Conservation (phyloP, 2,329 filamentous ascomycete species). For the Diplodia mutila region DNA sequence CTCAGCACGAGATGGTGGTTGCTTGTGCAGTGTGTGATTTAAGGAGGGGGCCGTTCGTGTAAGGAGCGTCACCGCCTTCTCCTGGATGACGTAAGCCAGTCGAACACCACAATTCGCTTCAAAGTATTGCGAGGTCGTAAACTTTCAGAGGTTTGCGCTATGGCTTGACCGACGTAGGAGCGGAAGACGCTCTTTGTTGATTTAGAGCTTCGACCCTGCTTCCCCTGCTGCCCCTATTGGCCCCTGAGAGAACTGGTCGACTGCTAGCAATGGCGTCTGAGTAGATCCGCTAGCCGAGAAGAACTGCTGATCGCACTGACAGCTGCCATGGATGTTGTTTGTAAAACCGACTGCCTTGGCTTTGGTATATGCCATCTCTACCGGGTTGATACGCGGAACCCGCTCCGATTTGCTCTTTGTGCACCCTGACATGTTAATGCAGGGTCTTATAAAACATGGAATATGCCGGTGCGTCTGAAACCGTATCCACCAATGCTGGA, state of each 20-base stretch:
- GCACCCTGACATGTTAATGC: too few species aligned
- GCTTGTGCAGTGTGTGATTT: background rate
- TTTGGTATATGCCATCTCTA: background rate
- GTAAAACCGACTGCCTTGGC: background rate
- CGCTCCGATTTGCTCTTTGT: too few species aligned
- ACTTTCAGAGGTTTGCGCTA: background rate
- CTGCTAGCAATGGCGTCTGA: background rate
- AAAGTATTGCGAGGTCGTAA: background rate
- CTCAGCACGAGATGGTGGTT: background rate
- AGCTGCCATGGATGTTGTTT: background rate
- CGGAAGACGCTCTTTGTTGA: background rate
- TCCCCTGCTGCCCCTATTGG: background rate
- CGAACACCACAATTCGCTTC: constrained; percentile 8
- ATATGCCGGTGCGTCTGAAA: too few species aligned
- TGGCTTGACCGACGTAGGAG: background rate
- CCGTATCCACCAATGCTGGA: too few species aligned
- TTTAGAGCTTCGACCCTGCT: background rate
- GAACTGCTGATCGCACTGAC: background rate
- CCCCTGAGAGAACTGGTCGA: constrained; percentile 12
- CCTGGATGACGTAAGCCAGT: constrained; percentile 17
- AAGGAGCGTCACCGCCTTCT: constrained; percentile 21
- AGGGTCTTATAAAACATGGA: too few species aligned
- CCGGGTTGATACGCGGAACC: background rate
- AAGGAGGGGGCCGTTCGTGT: constrained; percentile 8
- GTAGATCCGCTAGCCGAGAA: constrained; percentile 4